Evolutionary conservation across 495 filamentous ascomycete species (phyloP).

Genomic region (Halenospora varia): DNA sequence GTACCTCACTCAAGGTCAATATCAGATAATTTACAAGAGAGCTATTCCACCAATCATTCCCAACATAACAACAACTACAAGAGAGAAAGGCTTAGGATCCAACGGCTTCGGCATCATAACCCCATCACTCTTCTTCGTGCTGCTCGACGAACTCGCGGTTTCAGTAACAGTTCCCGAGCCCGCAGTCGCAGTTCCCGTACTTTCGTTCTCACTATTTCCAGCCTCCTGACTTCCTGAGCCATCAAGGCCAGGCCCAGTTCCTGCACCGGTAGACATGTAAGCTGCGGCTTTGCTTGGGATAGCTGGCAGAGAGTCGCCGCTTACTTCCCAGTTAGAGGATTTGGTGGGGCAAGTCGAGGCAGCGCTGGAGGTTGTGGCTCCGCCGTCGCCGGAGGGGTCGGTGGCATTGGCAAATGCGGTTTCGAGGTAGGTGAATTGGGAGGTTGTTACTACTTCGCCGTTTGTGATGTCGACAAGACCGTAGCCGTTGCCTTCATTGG

Average conservation of each 20-base stretch:
- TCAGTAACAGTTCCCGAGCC: constrained; percentile 51
- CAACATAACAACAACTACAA: not conserved
- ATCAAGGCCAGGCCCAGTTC: constrained; percentile 63
- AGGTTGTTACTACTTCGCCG: constrained; percentile 43
- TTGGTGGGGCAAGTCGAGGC: constrained; percentile 64
- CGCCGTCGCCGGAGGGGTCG: constrained; percentile 69
- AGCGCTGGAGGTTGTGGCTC: constrained; percentile 62
- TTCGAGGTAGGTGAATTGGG: constrained; percentile 65
- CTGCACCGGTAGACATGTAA: constrained; percentile 71
- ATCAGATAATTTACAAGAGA: constrained; percentile 6
- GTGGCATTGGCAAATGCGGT: constrained; percentile 56
- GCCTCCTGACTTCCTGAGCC: constrained; percentile 70
- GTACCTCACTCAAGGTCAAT: too few species aligned
- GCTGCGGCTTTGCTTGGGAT: constrained; percentile 61
- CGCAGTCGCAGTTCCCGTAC: constrained; percentile 55
- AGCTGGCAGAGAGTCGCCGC: constrained; percentile 61
- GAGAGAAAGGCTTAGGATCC: not conserved
- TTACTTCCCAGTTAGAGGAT: constrained; percentile 70
- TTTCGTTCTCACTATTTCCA: constrained; percentile 40
- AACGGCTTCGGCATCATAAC: not conserved
- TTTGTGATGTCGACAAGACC: constrained; percentile 64
- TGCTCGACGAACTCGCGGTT: constrained; percentile 21
- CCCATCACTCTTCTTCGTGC: constrained; percentile 11
- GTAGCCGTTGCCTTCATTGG: constrained; percentile 68
- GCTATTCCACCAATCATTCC: constrained; percentile 12